Evolutionary conservation across 306 rosid species (phyloP), one percentile per base, ranked within the genome.

Genomic region (Lotus japonicus): DNA sequence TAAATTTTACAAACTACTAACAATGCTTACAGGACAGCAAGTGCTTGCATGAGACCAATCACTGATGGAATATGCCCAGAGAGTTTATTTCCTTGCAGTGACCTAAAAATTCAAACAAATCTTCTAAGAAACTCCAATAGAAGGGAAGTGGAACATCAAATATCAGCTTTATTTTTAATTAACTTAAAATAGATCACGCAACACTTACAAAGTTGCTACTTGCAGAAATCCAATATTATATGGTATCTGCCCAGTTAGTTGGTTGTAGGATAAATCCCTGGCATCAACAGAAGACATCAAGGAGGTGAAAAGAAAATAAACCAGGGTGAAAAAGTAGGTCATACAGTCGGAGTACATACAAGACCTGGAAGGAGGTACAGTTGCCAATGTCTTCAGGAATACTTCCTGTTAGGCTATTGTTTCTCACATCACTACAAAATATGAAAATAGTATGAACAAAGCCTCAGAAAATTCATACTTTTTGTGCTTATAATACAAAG

Each of bases 31-130:
- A 95, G 67, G 15, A 95, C 99, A 43, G 99, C 96, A 14, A 95
- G 97, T 56, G 97, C 99, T 82, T 95, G 99, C 99, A 95, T 95
- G 82, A 95, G 84, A 53, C 99, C 99, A 2, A 91, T 82, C 70
- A 95, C 99, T 0, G 97, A 78, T 39, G 99, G 99, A 48, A 95
- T 88, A 44, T 56, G 72, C 14, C 99, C 99, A 5, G 96, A 85
- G 41, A 95, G 95, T 81, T 61, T 80, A 73, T 95, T 95, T 18
- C 96, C 95, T 81, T 95, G 99, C 75, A 95, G 71, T 39, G 99
- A 95, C 78, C 99, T 95, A 62, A 77, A 28, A 66, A 46, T 3
- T 23, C 64, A 57, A 49, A 77, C 50, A 66, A 66, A 77, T 5
- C 21, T 10, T 57, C 64, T 58, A 68, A 66, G 16, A 19, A 73